Base-by-base conservation (phyloP, 1,284 basidiomycete genomes). In the Apiotrichum brassicae region DNA sequence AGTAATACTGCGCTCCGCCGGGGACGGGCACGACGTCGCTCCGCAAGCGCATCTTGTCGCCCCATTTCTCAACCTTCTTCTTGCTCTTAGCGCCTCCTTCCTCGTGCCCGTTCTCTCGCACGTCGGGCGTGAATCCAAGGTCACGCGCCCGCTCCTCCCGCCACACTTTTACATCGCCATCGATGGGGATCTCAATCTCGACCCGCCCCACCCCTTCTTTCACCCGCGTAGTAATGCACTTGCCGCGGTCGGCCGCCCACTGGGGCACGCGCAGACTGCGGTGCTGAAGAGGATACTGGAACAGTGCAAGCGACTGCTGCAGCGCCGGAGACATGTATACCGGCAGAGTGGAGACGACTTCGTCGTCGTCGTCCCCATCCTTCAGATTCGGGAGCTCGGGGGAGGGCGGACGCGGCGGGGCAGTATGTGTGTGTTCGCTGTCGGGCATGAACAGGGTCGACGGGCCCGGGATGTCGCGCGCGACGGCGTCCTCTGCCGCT, bases 171-270 rank as follows among this genome's bases (percentile, higher is more conserved):
- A 49, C 36, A 20, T 64, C 59, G 11, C 58, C 66, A 57, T 72
- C 67, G 23, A 74, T 62, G 4, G 72, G 72, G 0, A 74, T 56
- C 53, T 72, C 72, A 25, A 74, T 59, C 50, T 74, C 72, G 13
- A 74, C 61, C 35, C 68, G 51, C 4, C 62, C 64, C 2, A 61
- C 63, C 2, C 48, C 42, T 52, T 72, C 72, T 51, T 74, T 74
- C 12, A 72, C 61, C 35, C 71, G 50, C 3, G 68, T 48, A 11
- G 70, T 68, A 42, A 74, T 68, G 11, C 45, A 38, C 50, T 74
- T 68, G 1, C 68, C 69, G 9, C 69, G 53, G 45, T 68, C 61
- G 16, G 39, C 43, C 1, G 72, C 72, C 60, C 66, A 72, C 8
- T 46, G 46, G 1, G 70, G 64, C 7, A 64, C 64, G 12, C 48